A percentile compares a stretch with the other conserved stretches of the same genome.
These are phyloP conservation scores for Coemansia sp. DNA, from an alignment of 371 early-diverging fungal genomes.

Conservation along the genomic window DNA sequence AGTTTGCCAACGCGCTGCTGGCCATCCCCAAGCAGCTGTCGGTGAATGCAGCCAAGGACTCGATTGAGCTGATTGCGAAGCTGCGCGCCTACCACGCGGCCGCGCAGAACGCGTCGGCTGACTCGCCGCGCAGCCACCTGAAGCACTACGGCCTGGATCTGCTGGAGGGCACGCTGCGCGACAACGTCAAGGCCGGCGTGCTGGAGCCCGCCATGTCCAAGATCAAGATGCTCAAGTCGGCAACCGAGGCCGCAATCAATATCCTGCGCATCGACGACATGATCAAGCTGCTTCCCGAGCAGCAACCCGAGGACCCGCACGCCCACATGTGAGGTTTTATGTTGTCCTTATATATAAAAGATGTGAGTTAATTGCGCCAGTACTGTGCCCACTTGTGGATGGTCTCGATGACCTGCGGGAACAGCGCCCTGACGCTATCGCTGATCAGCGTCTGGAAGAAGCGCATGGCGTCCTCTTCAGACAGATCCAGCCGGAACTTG, in stretches of 20 bases:
- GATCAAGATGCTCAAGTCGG: constrained; percentile 97
- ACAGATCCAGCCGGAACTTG: constrained; percentile 87
- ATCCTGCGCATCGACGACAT: constrained; percentile 99
- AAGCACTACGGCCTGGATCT: constrained; percentile 89
- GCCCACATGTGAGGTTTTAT: constrained; percentile 43
- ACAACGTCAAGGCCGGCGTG: constrained; percentile 97
- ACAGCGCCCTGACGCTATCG: constrained; percentile 91
- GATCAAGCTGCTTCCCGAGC: constrained; percentile 73
- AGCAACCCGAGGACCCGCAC: constrained; percentile 53
- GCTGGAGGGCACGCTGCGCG: constrained; percentile 89
- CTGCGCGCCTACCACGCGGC: constrained; percentile 95
- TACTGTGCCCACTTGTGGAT: constrained; percentile 95
- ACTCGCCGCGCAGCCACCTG: constrained; percentile 72
- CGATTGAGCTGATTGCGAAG: constrained; percentile 95
- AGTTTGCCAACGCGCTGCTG: constrained; percentile 96
- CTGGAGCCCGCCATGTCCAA: constrained; percentile 99
- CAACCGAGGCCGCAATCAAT: constrained; percentile 99
- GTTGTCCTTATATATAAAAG: too few relatives aligned
- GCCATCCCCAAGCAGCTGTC: constrained; percentile 98
- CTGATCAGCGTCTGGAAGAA: constrained; percentile 88
- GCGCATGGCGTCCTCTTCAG: constrained; percentile 93
- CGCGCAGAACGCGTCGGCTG: constrained; percentile 53
- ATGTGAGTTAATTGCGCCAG: constrained; percentile 63
- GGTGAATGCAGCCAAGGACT: constrained; percentile 99
- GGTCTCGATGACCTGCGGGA: constrained; percentile 97